phyloP scores from a whole-genome alignment of 2,329 filamentous ascomycete genomes.

The Sordariomycetes sp. region DNA sequence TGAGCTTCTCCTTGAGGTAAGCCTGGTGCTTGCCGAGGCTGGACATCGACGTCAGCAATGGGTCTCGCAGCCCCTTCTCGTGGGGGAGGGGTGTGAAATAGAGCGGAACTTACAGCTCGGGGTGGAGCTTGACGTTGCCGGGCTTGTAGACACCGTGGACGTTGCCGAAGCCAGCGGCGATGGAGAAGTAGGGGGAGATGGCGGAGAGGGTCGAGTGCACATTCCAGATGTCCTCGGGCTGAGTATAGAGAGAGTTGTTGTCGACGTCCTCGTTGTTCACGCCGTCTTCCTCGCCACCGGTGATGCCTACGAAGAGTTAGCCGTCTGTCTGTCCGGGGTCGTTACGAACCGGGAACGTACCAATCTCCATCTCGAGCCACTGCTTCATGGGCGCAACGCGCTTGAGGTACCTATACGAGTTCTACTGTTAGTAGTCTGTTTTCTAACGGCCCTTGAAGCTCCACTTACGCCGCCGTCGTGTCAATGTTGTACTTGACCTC shows the following conservation, averaged over 20 bases:
- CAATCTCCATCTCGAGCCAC: conserved; percentile 91
- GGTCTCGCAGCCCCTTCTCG: too few relatives aligned
- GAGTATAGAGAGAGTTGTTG: conserved; percentile 54
- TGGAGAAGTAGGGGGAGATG: conserved; percentile 94
- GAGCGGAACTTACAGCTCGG: conserved; percentile 49
- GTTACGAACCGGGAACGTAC: conserved; percentile 7
- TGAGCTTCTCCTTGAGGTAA: conserved; percentile 74
- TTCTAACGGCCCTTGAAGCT: not conserved
- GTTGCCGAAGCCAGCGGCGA: conserved; percentile 96
- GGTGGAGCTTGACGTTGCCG: conserved; percentile 92
- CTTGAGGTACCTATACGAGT: conserved; percentile 58
- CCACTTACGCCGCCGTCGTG: conserved; percentile 59
- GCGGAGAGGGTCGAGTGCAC: conserved; percentile 79
- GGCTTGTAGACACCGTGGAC: conserved; percentile 53
- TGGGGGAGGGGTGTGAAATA: not conserved
- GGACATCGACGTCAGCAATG: not conserved
- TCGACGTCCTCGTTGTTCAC: conserved; percentile 98
- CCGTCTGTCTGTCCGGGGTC: conserved; percentile 15
- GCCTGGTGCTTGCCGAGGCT: conserved; percentile 86
- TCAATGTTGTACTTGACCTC: conserved; percentile 79
- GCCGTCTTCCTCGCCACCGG: conserved; percentile 94
- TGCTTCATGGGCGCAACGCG: conserved; percentile 94
- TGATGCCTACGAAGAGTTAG: conserved; percentile 43
- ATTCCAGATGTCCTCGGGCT: conserved; percentile 89
- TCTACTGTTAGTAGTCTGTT: not conserved